Evolutionary conservation across 352 stramenopile genomes (phyloP).

Genomic region (Phytophthora citrophthora): DNA sequence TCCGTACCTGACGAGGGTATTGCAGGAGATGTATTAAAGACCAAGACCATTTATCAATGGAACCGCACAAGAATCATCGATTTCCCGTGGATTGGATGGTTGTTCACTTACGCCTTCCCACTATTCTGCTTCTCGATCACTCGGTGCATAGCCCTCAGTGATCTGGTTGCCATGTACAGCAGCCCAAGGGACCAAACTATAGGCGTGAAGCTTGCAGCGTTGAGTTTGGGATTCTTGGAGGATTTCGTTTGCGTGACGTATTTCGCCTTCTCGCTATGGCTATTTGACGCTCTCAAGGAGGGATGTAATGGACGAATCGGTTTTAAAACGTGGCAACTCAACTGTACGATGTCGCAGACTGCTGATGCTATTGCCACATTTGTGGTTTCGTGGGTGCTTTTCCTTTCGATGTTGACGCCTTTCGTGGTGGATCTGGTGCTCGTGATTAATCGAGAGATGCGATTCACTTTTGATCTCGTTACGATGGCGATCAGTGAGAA

Average conservation of each 20-base stretch:
- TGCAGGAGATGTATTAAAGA: not conserved
- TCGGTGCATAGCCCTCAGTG: constrained; percentile 11
- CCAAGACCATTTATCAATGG: constrained; percentile 4
- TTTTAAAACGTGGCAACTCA: not conserved
- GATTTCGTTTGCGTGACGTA: constrained; percentile 37
- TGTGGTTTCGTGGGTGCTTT: constrained; percentile 29
- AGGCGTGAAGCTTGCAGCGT: constrained; percentile 9
- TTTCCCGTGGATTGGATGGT: constrained; percentile 18
- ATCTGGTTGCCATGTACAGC: constrained; percentile 24
- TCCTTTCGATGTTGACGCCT: constrained; percentile 26
- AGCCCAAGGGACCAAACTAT: constrained; percentile 1
- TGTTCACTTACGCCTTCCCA: constrained; percentile 16
- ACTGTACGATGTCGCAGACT: not conserved
- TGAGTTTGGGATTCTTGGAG: constrained; percentile 29
- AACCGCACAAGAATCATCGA: not conserved
- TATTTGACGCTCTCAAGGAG: constrained; percentile 13
- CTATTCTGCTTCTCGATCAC: constrained; percentile 23
- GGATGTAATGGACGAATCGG: not conserved
- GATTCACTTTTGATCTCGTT: constrained; percentile 47
- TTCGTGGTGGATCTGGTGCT: constrained; percentile 45
- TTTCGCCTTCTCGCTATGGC: constrained; percentile 25
- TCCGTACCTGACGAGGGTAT: not conserved
- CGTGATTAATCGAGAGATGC: constrained; percentile 40
- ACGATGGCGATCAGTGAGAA: constrained; percentile 23
- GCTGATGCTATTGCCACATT: constrained; percentile 7